Base-by-base conservation (phyloP, 1,139 yeast genomes). In the Groenewaldozyma sp. region DNA sequence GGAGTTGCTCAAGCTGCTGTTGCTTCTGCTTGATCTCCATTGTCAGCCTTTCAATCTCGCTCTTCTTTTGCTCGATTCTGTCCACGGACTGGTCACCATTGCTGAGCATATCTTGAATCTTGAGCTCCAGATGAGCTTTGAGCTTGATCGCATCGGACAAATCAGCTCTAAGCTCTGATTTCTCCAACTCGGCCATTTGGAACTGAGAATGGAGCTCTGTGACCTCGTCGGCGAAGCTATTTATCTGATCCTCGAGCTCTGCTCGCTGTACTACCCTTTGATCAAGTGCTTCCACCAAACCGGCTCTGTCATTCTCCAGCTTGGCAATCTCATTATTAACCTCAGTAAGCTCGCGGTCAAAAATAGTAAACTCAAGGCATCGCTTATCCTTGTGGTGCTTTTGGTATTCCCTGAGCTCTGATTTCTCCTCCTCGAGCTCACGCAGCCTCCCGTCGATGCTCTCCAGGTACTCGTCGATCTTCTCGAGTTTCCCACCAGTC, bases 351-450 rank as follows among this genome's bases (percentile, higher is more conserved):
- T 88, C 96, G 37, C 93, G 71, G 54, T 83, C 94, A 50, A 78
- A 77, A 14, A 87, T 64, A 33, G 82, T 78, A 58, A 76, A 88
- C 50, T 87, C 95, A 26, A 75, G 68, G 24, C 81, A 72, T 53
- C 86, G 82, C 49, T 82, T 76, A 42, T 71, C 71, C 45, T 74
- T 76, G 51, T 83, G 94, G 37, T 79, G 65, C 28, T 64, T 64
- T 54, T 83, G 94, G 55, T 68, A 86, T 41, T 74, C 71, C 48
- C 75, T 76, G 48, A 88, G 67, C 52, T 86, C 95, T 37, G 74
- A 71, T 42, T 82, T 81, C 58, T 91, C 98, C 41, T 79, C 71
- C 54, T 82, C 86, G 49, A 91, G 71, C 56, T 86, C 96, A 2
- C 73, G 65, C 34, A 91, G 67, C 49, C 95, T 70, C 34, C 73